Evolutionary conservation across 768 basidiomycete genomes (phyloP).

Genomic region (Termitomyces sp.): DNA sequence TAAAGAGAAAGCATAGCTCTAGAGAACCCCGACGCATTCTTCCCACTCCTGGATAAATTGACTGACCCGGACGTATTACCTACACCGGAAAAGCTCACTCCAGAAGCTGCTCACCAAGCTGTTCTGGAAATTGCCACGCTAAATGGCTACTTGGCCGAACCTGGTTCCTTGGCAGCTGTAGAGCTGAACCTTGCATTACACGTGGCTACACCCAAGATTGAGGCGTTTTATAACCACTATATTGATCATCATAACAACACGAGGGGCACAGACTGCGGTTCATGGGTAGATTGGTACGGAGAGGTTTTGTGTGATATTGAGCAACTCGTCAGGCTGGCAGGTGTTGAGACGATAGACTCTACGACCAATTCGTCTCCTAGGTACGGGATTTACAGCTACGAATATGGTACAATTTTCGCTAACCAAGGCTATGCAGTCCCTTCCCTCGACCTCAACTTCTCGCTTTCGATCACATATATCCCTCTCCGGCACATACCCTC

Average conservation of each 20-base stretch:
- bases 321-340: constrained; percentile 46
- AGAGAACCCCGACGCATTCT: constrained; percentile 70
- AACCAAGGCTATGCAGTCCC: constrained; percentile 9
- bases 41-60: constrained; percentile 65
- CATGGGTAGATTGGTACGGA: constrained; percentile 87
- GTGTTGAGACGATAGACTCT: constrained; percentile 42
- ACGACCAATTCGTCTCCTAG: constrained; percentile 16
- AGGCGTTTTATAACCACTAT: constrained; percentile 81
- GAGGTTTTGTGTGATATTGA: constrained; percentile 63
- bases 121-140: constrained; percentile 46
- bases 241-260: constrained; percentile 25
- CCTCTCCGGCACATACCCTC: constrained; percentile 37
- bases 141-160: constrained; percentile 41
- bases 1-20: constrained; percentile 74
- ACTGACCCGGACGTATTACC: constrained; percentile 42
- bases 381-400: constrained; percentile 19
- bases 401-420: background rate
- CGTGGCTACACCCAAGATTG: constrained; percentile 70
- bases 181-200: constrained; percentile 76
- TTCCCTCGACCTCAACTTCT: constrained; percentile 45
- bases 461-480: constrained; percentile 75
- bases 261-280: constrained; percentile 40
- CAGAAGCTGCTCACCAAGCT: constrained; percentile 48
- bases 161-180: constrained; percentile 48
- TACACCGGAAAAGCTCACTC: constrained; percentile 27